Evolutionary conservation across 169 alveolate species (phyloP), one percentile per base, ranked within the genome.

Genomic region (Eimeria maxima): DNA sequence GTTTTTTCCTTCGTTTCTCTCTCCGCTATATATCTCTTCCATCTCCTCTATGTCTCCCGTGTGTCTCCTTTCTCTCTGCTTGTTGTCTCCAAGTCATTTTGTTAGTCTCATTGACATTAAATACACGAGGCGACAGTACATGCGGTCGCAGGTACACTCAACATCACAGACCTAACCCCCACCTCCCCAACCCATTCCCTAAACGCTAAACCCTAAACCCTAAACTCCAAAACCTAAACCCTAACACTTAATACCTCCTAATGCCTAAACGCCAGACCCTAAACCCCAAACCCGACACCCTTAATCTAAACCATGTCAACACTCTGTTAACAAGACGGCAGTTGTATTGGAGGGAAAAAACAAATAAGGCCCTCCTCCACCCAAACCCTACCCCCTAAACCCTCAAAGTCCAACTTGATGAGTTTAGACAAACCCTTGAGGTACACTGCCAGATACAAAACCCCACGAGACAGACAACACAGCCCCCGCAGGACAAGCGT

Each of bases 181-280:
- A 33, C 38, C 38, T 33, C 1, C 38, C 38, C 11, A 24, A 53
- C 55, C 63, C 11, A 74, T 14, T n/a, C 86, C 86, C 86, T 74
- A 74, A 74, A 74, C 60, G 63, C 65, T 78, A 78, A 45, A 78
- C 63, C 89, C 83, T 38, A 73, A 73, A 73, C 55, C 83, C 83
- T 73, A 73, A 73, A 73, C 65, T 67, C 89, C 24, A 78, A 44
- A 78, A 42, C 60, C 65, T 45, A 42, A 45, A 18, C 24, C 44
- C 44, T 45, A 45, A 45, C 13, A 42, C 89, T 8, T 78, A 78
- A 45, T 14, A 2, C 20, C 57, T 11, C 57, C 11, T 50, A 11
- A 50, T 50, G 18, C 57, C 57, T 50, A 50, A 69, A 69, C 44
- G 47, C 45, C 27, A 69, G 10, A 33, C 80, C 45, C 47, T 69